Evolutionary conservation across 805 yeast species (phyloP).

Genomic region (Debaryomyces castellii): DNA sequence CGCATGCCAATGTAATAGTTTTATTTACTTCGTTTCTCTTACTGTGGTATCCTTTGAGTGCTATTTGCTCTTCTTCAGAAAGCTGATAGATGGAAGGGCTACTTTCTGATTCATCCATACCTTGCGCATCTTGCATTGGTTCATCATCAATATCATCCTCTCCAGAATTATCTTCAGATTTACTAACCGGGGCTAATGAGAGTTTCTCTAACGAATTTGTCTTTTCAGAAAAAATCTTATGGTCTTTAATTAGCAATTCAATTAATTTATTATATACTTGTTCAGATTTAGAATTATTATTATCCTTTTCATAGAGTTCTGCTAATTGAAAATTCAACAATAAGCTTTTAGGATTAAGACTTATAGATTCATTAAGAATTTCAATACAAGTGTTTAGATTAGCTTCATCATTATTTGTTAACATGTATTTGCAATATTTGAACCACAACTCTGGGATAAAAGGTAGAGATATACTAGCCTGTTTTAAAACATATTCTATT

Average conservation of each 20-base stretch:
- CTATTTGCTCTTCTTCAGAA: constrained; percentile 20
- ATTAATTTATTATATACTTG: constrained; percentile 52
- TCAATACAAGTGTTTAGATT: constrained; percentile 43
- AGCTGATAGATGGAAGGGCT: constrained; percentile 10
- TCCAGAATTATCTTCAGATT: constrained; percentile 7
- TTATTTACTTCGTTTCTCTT: constrained; percentile 22
- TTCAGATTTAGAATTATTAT: constrained; percentile 49
- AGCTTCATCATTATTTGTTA: constrained; percentile 33
- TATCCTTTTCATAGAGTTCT: constrained; percentile 64
- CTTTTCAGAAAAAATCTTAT: constrained; percentile 22
- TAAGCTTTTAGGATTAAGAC: constrained; percentile 68
- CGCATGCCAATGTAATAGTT: constrained; percentile 63
- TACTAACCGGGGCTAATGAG: neutral
- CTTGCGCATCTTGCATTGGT: neutral
- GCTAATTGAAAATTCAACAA: constrained; percentile 65
- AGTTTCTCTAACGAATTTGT: constrained; percentile 20
- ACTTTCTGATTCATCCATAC: neutral
- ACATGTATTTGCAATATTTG: constrained; percentile 47
- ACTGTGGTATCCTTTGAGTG: constrained; percentile 18
- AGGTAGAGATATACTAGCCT: constrained; percentile 60
- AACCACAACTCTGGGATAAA: constrained; percentile 80
- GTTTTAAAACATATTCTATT: constrained; percentile 68
- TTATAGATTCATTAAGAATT: constrained; percentile 53
- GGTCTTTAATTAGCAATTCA: constrained; percentile 39
- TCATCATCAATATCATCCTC: constrained; percentile 13